Evolutionary conservation across 1,284 basidiomycete species (phyloP), one percentile per base, ranked within the genome.

Genomic region (Hypsizygus ulmarius): DNA sequence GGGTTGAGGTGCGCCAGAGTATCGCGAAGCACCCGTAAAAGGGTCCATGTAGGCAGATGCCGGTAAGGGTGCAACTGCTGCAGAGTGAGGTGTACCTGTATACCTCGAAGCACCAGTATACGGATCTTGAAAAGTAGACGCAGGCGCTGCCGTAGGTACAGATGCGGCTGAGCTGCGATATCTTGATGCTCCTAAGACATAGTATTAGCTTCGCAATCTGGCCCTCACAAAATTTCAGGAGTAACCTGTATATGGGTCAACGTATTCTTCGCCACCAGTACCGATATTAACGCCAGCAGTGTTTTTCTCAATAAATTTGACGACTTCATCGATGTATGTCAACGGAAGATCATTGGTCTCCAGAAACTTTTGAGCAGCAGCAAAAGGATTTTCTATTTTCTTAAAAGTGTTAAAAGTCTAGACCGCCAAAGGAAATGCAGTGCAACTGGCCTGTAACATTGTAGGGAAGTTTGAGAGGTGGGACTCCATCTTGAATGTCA

Each of bases 381-480:
- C 67, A 69, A 87, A 98, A 0, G 96, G 88, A 65, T 98, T 98
- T 57, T 99, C 96, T 95, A 4, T 41, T 27, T 32, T 50, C 39
- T n/a, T n/a, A 14, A 45, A 37, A 18, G 43, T 34, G 41, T 30
- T 7, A 47, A 45, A 28, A 50, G 27, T 19, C 25, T 43, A 9
- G 27, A 42, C 3, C 34, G 45, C 5, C 11, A 6, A 14, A 32
- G 10, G 27, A 18, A 21, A 53, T 32, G 9, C 39, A 43, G 11
- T 47, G 49, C 25, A 27, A 36, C 81, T 52, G 55, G 91, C 93
- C 93, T 37, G 81, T 81, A 10, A 79, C 82, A 63, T 98, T 98
- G 69, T 91, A 99, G 0, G 96, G 95, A 27, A 99, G 78, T 64
- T 98, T 98, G 54, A 99, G 75, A 5, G 94, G 87, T 5, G 96